Conservation (phyloP, 2,329 filamentous ascomycete species). For the Colletotrichum shisoi region DNA sequence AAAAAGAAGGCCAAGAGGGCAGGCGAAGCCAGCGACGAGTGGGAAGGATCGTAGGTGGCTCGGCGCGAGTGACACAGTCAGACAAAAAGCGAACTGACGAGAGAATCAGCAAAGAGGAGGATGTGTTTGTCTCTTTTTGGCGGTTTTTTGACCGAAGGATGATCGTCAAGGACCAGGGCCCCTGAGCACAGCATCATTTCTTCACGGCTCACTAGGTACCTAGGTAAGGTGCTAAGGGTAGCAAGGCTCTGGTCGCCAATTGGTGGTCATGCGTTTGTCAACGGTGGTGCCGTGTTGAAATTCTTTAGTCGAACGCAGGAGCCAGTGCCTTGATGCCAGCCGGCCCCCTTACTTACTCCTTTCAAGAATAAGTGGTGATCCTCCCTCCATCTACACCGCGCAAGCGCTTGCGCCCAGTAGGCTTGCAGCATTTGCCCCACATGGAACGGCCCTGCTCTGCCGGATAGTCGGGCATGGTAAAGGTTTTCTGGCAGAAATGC, state of each 20-base stretch:
- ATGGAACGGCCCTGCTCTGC: constrained; percentile 17
- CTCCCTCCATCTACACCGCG: constrained; percentile 10
- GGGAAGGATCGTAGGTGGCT: constrained; percentile 17
- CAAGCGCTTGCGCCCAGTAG: constrained; percentile 20
- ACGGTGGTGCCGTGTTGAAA: constrained; percentile 6
- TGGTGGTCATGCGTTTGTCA: constrained; percentile 16
- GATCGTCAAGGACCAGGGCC: constrained; percentile 7
- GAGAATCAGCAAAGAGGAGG: constrained; percentile 13
- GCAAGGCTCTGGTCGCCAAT: constrained; percentile 8
- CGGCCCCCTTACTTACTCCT: constrained; percentile 4
- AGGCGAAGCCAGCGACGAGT: background rate
- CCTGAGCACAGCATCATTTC: constrained; percentile 36
- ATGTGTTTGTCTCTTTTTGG: constrained; percentile 24
- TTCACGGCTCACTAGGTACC: constrained; percentile 8
- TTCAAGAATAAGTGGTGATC: background rate
- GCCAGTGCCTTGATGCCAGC: constrained; percentile 29
- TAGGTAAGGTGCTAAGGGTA: background rate
- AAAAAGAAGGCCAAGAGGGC: constrained; percentile 18
- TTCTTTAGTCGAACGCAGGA: constrained; percentile 21
- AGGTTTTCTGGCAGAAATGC: background rate
- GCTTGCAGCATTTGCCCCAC: constrained; percentile 24
- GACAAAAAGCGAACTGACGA: constrained; percentile 10
- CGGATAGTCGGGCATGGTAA: constrained; percentile 7
- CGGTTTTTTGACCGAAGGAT: constrained; percentile 26
- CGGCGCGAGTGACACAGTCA: constrained; percentile 32